Evolutionary conservation across 225 moss, liverwort and hornwort species (phyloP), one percentile per base, ranked within the genome.

Genomic region (Anthoceros angustus): DNA sequence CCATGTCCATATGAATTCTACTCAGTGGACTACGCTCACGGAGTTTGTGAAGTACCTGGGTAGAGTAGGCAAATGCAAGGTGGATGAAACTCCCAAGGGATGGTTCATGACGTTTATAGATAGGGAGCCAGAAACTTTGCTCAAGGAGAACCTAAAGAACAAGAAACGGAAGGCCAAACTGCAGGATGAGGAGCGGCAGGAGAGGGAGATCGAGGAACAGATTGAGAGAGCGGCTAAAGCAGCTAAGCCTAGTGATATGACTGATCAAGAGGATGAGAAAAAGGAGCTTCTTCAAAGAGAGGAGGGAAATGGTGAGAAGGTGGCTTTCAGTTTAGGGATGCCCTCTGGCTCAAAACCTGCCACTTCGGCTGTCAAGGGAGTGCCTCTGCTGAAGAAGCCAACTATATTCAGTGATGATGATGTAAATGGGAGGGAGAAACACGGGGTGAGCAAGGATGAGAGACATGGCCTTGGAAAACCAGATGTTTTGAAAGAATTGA

Each of bases 171-270:
- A 80, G 70, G 86, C 92, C 39, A 86, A 87, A 39, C 74, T 92
- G 48, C 88, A 78, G n/a, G 92, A 93, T 7, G 92, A 93, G 72
- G 92, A 93, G 75, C 79, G 92, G 39, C 92, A 93, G 61, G 92
- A 92, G n/a, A 83, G 70, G 67, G 74, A 72, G 24, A 82, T 92
- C 14, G 84, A 79, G n/a, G 88, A 76, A 71, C 92, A 92, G 70
- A 88, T 92, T 72, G 92, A 92, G 66, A 81, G 89, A 77, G 92
- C 89, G 10, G 46, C 70, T 0, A 82, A 72, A 63, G 74, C 66
- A 38, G 74, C 71, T 0, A 83, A 77, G 16, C 63, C 76, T 12
- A 89, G 85, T 46, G 55, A 69, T 43, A 73, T 69, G 61, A 79
- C 70, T 63, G 74, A 63, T 50, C 81, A 85, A 67, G 76, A 68